Evolutionary conservation across 352 stramenopile genomes (phyloP), one percentile per base, ranked within the genome.

Genomic region (Phytopythium oedochilum): DNA sequence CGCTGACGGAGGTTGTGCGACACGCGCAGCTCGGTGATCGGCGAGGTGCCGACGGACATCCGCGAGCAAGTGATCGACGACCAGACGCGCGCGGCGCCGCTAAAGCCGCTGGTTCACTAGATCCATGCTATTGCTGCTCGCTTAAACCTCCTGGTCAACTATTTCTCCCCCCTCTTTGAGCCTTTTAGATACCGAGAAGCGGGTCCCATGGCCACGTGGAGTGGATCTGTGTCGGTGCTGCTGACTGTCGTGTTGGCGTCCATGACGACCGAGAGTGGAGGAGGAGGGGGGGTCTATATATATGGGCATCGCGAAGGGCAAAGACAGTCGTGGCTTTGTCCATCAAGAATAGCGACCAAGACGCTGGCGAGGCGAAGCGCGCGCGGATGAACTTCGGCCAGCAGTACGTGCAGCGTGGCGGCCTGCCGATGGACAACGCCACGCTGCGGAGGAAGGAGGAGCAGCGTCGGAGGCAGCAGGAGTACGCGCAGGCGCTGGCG

Each of bases 101-200:
- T 98, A 23, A 97, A 97, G 63, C 88, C 91, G 26, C 77, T 98
- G 8, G 80, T 90, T 52, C 93, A 98, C 66, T 97, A 94, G 74
- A 20, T 22, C 18, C 28, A 34, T 34, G 23, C 15, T 22, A 10
- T 3, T 45, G 23, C 8, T 34, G 22, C 38, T 44, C 22, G 6
- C 28, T 40, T 52, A 52, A 52, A 14, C 17, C 25, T 15, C 4
- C 17, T 23, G 14, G 10, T 40, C 46, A 39, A 36, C 44, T 51
- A 46, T 46, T 46, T 10, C 14, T 5, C 14, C 10, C 28, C 6
- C 6, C 0, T 31, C 25, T 14, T 22, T 20, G n/a, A 26, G 39
- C 8, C 39, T 45, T 23, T 28, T 12, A 12, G 10, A 14, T 44
- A 20, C 39, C 39, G 18, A 45, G 39, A 26, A n/a, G 3, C n/a